Evolutionary conservation across 202 grass and related monocot species (phyloP), one percentile per base, ranked within the genome.

Genomic region (Brachypodium distachyon): DNA sequence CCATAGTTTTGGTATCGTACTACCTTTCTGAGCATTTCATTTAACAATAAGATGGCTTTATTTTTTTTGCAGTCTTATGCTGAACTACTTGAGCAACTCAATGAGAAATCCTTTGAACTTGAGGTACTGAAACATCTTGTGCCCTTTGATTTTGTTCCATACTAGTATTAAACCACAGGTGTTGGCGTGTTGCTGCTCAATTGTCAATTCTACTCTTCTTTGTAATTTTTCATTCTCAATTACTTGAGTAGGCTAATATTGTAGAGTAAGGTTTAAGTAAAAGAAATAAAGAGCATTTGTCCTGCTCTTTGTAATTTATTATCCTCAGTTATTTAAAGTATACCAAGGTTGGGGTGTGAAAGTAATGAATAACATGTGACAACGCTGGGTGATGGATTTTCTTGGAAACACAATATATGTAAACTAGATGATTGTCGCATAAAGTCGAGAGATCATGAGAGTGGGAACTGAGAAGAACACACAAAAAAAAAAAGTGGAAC

Each of bases 71-170:
- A 99, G 92, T 89, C 90, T 72, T 96, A 99, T 74, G 21, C 70
- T 63, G 82, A 96, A 85, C 48, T 99, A 64, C 80, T 96, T 57
- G 96, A 89, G 78, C 96, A 99, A 83, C 85, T 99, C 49, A 95
- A 92, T 61, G 96, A 99, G 57, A 99, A 99, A 82, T 85, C 87
- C 43, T 94, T 99, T 14, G 96, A 99, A 85, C 92, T 99, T 4
- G 96, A 99, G 96, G 96, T 98, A 95, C 41, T 43, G 77, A 72
- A 67, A 83, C 18, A 23, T 18, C 60, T 9, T 66, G 14, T 43
- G 44, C 25, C 19, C 13, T 79, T 63, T 50, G 39, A 13, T 80
- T 3, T 77, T 43, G 66, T 42, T 77, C 39, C 72, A 51, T 61
- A 12, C 14, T 73, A 17, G 44, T 36, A 58, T 41, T 19, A 74